These are phyloP conservation scores for Mesembryanthemum crystallinum DNA, from an alignment of 148 eudicot genomes.

Conservation along the genomic window DNA sequence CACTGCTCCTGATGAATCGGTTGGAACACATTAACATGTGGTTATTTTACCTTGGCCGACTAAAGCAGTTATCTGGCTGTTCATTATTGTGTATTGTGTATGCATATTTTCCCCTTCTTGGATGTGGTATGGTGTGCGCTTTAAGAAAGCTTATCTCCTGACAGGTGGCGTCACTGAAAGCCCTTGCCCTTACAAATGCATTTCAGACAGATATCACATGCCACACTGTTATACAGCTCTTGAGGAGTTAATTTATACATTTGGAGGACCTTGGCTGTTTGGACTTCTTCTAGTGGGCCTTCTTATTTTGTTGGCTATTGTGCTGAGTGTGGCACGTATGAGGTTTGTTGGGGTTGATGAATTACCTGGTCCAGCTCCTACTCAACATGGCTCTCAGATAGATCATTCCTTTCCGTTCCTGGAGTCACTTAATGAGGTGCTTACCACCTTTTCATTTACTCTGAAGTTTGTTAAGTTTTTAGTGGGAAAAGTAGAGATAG, in stretches of 20 bases:
- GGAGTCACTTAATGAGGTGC: slow-evolving; percentile 97
- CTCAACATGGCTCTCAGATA: slow-evolving; percentile 89
- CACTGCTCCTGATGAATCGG: background rate
- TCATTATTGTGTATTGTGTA: background rate
- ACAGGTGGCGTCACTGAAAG: slow-evolving; percentile 88
- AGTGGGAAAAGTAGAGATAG: background rate
- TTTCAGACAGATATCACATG: slow-evolving; percentile 88
- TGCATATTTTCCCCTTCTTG: background rate
- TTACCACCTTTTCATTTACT: slow-evolving; percentile 1
- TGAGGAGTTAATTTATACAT: slow-evolving; percentile 88
- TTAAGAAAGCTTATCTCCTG: slow-evolving; percentile 12
- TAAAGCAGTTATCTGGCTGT: background rate
- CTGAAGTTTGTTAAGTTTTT: background rate
- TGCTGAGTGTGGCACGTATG: slow-evolving; percentile 97
- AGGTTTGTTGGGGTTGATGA: slow-evolving; percentile 86
- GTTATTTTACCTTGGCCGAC: background rate
- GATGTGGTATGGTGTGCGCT: background rate
- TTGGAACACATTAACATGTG: slow-evolving; percentile 2
- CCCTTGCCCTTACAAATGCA: slow-evolving; percentile 85
- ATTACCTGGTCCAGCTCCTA: slow-evolving; percentile 76
- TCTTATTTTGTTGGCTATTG: slow-evolving; percentile 73
- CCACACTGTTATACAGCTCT: slow-evolving; percentile 94
- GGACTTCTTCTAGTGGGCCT: slow-evolving; percentile 82
- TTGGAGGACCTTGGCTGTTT: slow-evolving; percentile 97
- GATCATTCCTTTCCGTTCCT: slow-evolving; percentile 96